Percentiles rank a stretch among this genome's conserved stretches.
Conservation (phyloP, 495 filamentous ascomycete genomes). For the Letharia lupina region DNA sequence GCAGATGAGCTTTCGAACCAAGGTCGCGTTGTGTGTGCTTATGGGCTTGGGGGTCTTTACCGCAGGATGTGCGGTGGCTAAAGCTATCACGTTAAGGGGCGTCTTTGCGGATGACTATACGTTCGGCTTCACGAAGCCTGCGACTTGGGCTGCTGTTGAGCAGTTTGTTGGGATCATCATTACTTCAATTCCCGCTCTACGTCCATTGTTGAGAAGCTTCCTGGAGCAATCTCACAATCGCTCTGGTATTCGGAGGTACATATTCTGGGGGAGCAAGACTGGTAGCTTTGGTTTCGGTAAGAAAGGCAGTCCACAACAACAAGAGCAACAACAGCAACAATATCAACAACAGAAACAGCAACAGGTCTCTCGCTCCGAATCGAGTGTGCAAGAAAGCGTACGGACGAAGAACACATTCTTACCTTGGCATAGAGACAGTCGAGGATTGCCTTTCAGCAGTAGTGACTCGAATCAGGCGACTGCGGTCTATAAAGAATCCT, state of each 20-base stretch:
- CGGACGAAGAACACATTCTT: not conserved
- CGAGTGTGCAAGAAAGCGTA: not conserved
- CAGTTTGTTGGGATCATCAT: conserved; percentile 21
- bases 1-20: conserved; percentile 13
- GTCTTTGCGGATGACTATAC: conserved; percentile 15
- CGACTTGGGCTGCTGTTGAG: conserved; percentile 18
- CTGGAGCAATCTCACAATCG: not conserved
- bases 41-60: conserved; percentile 19
- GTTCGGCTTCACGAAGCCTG: conserved; percentile 5
- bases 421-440: not conserved
- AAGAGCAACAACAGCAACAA: too few species aligned
- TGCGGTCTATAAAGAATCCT: not conserved
- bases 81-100: conserved; percentile 9
- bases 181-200: conserved; percentile 12
- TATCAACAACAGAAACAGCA: not conserved
- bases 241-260: too few species aligned
- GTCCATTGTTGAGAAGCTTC: conserved; percentile 14
- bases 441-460: not conserved
- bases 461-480: not conserved
- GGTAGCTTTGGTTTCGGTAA: not conserved
- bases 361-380: not conserved
- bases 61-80: conserved; percentile 19
- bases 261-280: not conserved
- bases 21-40: conserved; percentile 14
- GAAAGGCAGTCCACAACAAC: not conserved